Conservation (phyloP, 768 basidiomycete species). For the Tylopilus balloui region DNA sequence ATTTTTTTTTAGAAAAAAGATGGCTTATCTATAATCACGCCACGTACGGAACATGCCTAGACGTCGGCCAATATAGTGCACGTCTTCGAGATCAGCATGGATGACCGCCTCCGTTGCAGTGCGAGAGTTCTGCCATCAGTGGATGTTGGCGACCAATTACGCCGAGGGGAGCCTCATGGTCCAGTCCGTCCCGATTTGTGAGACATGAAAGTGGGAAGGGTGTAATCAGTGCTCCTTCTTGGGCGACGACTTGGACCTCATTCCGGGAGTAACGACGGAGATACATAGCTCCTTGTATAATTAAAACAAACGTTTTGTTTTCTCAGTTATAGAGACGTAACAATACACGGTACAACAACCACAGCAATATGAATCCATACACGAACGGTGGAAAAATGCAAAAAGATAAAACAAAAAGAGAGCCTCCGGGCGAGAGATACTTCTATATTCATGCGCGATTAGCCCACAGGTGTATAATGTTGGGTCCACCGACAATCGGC, state of each 20-base stretch:
- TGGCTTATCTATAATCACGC: constrained; percentile 18
- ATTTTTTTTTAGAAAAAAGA: not conserved
- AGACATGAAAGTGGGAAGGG: not conserved
- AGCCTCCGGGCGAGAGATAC: not conserved
- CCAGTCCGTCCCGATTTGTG: constrained; percentile 3
- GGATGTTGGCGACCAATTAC: constrained; percentile 3
- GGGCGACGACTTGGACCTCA: not conserved
- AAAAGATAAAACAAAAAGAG: not conserved
- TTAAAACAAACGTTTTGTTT: constrained; percentile 18
- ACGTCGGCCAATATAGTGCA: not conserved
- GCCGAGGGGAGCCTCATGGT: constrained; percentile 17
- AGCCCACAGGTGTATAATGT: constrained; percentile 34
- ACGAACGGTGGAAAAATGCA: not conserved
- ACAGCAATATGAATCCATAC: not conserved
- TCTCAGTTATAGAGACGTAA: too few relatives aligned
- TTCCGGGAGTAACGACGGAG: not conserved
- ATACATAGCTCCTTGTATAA: not conserved
- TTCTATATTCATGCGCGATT: constrained; percentile 26
- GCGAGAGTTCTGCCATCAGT: constrained; percentile 12
- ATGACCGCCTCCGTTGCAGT: too few relatives aligned
- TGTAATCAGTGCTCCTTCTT: not conserved
- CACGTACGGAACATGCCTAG: not conserved
- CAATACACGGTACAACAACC: too few relatives aligned
- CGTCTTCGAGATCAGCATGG: constrained; percentile 24
- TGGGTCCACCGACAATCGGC: constrained; percentile 33